Conservation (phyloP, 2,329 filamentous ascomycete species). For the Cordyceps militaris region DNA sequence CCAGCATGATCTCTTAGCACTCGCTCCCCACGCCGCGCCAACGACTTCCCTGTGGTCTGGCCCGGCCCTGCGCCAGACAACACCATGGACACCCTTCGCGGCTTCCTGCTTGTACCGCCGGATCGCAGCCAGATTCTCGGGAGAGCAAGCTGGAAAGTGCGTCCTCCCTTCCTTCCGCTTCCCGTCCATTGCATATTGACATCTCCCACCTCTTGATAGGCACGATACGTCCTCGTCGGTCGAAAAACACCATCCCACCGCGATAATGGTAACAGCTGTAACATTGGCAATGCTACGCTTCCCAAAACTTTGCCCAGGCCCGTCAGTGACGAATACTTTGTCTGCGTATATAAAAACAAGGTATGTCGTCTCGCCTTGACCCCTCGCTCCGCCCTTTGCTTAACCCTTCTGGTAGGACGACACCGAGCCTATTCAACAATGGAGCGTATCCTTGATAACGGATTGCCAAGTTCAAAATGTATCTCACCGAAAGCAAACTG, state of each 20-base stretch:
- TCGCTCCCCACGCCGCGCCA: constrained; percentile 9
- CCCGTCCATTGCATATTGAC: not conserved
- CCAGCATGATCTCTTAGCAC: constrained; percentile 13
- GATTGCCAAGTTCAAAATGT: constrained; percentile 54
- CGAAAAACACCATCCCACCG: constrained; percentile 24
- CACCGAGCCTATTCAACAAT: constrained; percentile 45
- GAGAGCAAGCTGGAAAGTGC: constrained; percentile 46
- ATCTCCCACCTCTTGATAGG: constrained; percentile 29
- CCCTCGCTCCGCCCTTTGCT: not conserved
- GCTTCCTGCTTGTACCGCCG: constrained; percentile 42
- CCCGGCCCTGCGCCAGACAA: constrained; percentile 4
- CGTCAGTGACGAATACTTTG: constrained; percentile 37
- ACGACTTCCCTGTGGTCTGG: constrained; percentile 4
- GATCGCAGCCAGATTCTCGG: constrained; percentile 45
- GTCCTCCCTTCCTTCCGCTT: constrained; percentile 14
- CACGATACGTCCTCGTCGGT: constrained; percentile 54
- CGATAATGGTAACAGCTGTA: constrained; percentile 24
- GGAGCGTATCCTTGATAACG: constrained; percentile 43
- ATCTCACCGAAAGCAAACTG: constrained; percentile 55
- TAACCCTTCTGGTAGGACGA: constrained; percentile 38
- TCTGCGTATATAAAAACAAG: constrained; percentile 52
- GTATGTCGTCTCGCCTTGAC: constrained; percentile 26
- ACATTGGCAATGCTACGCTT: constrained; percentile 29
- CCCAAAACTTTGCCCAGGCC: constrained; percentile 30
- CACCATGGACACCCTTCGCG: constrained; percentile 35